Evolutionary conservation across 2,329 filamentous ascomycete species (phyloP).

Genomic region (Lasiodiplodia hormozganensis): DNA sequence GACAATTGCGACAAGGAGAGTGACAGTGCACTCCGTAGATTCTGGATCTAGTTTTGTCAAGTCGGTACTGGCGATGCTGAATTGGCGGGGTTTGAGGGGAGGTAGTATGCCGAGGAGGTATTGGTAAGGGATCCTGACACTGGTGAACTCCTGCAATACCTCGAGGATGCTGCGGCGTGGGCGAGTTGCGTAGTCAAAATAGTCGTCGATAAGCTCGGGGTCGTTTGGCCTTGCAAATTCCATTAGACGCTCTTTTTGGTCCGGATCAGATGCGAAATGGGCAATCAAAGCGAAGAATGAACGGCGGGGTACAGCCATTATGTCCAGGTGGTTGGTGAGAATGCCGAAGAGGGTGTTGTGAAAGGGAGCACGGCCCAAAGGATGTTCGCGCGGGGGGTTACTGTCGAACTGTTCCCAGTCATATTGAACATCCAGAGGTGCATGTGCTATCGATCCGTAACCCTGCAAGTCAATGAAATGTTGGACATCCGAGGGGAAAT

Average conservation of each 20-base stretch:
- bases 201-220: conserved; percentile 82
- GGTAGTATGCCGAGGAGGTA: conserved; percentile 78
- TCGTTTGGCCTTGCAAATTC: conserved; percentile 75
- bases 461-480: conserved; percentile 78
- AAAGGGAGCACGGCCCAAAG: conserved; percentile 44
- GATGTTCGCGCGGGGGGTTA: conserved; percentile 47
- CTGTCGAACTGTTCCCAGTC: conserved; percentile 38
- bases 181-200: conserved; percentile 94
- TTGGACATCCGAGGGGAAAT: conserved; percentile 82
- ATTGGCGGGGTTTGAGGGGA: conserved; percentile 83
- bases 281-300: conserved; percentile 83
- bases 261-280: conserved; percentile 73
- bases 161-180: conserved; percentile 91
- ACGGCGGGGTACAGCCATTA: conserved; percentile 86
- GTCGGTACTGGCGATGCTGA: conserved; percentile 78
- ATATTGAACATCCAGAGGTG: conserved; percentile 63
- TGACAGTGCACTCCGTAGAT: conserved; percentile 58
- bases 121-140: conserved; percentile 79
- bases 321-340: conserved; percentile 83
- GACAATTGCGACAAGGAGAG: conserved; percentile 85
- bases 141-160: conserved; percentile 87
- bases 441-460: conserved; percentile 78
- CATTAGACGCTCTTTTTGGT: conserved; percentile 79
- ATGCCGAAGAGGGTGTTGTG: conserved; percentile 59
- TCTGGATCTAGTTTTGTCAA: neutral